Base-by-base conservation (phyloP, 331 rosid genomes). In the Malus hybrid region DNA sequence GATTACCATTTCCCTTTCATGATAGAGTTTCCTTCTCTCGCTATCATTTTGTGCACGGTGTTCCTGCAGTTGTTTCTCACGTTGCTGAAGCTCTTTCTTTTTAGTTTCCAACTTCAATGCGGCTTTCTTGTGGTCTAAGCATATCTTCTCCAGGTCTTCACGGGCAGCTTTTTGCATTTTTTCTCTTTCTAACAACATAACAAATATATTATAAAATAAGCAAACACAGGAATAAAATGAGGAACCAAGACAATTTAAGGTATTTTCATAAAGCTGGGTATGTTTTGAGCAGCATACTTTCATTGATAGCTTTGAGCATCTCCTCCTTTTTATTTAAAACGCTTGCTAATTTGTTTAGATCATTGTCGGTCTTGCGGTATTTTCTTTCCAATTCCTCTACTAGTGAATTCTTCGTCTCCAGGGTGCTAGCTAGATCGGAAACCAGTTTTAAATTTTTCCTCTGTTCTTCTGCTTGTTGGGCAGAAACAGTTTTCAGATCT, bases 401-500 rank as follows among this genome's bases (percentile, higher is more conserved):
- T 65, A 50, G 65, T 76, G 64, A 48, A 52, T 14, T 73, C 87
- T 79, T 88, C 29, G 11, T 66, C 39, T 73, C 85, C 65, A 92
- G 71, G 5, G 92, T 87, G 57, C 75, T 82, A 3, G 80, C 42
- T 19, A 92, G 83, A 32, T 72, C 79, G 9, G 86, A 82, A 9
- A 92, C 86, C 69, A 92, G 96, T 57, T 63, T 87, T 61, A 62
- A 13, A 1, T 76, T 77, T 82, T 86, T 94, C 74, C 82, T 78
- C 57, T 81, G 29, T 42, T 92, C 97, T 73, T 94, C 97, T 46
- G 86, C 88, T 80, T 90, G 86, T 78, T 87, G 88, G 33, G 76
- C 93, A 69, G 90, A 83, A 64, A 91, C 85, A 81, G 95, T 85
- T 85, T 88, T 90, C 76, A 94, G 74, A 82, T 94, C 97, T 65